These are phyloP conservation scores for Pachysandra terminalis DNA, from an alignment of 164 flowering plant species.

Conservation along the genomic window DNA sequence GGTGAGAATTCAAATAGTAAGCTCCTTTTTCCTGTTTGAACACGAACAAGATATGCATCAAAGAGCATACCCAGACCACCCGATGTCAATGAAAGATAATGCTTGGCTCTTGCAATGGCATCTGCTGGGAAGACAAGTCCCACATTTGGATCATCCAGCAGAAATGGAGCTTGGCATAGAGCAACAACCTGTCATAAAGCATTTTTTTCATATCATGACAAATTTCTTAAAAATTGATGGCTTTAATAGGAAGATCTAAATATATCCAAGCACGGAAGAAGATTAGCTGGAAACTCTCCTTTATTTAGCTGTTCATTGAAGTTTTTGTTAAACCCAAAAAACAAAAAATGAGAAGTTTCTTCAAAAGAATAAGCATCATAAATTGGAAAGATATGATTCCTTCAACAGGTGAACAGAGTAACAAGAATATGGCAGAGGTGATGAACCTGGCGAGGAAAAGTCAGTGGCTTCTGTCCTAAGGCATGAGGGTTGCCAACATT, in stretches of 20 bases:
- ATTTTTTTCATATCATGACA: constrained; percentile 10
- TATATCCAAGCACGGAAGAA: background rate
- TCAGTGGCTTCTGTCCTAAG: constrained; percentile 93
- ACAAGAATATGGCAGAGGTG: background rate
- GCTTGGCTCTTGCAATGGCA: constrained; percentile 94
- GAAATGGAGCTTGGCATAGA: constrained; percentile 97
- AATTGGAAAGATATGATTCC: background rate
- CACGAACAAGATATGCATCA: background rate
- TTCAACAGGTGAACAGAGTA: background rate
- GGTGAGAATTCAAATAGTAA: background rate
- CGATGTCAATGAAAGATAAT: constrained; percentile 73
- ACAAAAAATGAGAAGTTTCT: too few species aligned
- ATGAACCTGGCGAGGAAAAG: constrained; percentile 90
- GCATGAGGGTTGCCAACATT: constrained; percentile 99
- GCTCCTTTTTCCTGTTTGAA: background rate
- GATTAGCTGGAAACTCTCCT: background rate
- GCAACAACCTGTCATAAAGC: constrained; percentile 74
- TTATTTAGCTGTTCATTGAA: background rate
- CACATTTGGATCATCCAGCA: constrained; percentile 92
- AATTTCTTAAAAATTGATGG: background rate
- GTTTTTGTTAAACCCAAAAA: background rate
- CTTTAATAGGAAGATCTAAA: background rate
- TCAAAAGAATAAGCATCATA: background rate
- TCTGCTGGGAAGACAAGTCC: constrained; percentile 95
- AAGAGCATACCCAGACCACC: constrained; percentile 84